Evolutionary conservation across 2,329 filamentous ascomycete genomes (phyloP).

Genomic region (Nigrospora sphaerica): DNA sequence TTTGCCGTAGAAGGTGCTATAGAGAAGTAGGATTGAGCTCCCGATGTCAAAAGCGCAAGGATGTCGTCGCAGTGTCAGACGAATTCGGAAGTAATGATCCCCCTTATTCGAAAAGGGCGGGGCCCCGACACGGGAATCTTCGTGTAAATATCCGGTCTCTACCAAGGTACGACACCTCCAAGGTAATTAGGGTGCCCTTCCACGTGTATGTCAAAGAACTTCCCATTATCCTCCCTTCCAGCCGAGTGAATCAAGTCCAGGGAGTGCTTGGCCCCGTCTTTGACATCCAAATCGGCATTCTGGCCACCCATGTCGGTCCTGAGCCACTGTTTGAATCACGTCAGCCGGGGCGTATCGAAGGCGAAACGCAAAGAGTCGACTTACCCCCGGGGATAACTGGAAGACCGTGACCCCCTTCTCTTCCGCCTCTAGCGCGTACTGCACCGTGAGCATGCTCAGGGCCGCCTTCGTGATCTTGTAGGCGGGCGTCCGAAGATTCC

Average conservation of each 20-base stretch:
- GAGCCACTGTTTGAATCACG: conserved; percentile 28
- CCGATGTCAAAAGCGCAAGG: too few species aligned
- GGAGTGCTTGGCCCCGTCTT: conserved; percentile 28
- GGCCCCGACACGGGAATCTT: too few species aligned
- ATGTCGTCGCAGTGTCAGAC: too few species aligned
- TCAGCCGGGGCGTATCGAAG: neutral
- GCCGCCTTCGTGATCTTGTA: conserved; percentile 36
- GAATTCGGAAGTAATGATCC: too few species aligned
- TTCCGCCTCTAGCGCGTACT: conserved; percentile 30
- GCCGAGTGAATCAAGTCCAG: conserved; percentile 27
- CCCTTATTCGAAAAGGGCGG: too few species aligned
- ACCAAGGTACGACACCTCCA: neutral
- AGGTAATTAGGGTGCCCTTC: conserved; percentile 1
- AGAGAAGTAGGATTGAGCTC: too few species aligned
- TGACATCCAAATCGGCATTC: conserved; percentile 31
- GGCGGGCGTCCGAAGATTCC: conserved; percentile 23
- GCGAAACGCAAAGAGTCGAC: conserved; percentile 5
- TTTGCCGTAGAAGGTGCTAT: too few species aligned
- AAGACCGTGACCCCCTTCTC: conserved; percentile 36
- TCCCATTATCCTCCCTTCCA: conserved; percentile 27
- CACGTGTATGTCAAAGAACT: conserved; percentile 10
- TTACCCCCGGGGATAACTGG: conserved; percentile 36
- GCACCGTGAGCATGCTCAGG: conserved; percentile 37
- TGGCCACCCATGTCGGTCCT: conserved; percentile 35
- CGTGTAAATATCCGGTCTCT: neutral